Conservation (phyloP, 23 red algal species). For the Cyanidiococcus yangmingshanensis region DNA sequence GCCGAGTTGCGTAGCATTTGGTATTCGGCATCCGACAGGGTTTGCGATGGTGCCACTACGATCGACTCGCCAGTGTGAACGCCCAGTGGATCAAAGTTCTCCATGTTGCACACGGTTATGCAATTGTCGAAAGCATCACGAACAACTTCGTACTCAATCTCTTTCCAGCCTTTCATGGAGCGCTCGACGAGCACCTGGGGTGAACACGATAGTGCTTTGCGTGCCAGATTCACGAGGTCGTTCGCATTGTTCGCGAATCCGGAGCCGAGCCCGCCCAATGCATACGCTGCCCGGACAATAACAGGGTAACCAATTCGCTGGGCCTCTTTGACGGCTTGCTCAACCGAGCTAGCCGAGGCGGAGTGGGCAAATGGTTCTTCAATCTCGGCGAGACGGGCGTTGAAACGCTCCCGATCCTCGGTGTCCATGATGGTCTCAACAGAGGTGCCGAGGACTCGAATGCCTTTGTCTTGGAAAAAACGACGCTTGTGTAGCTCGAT, state of each 20-base stretch:
- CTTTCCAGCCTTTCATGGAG: conserved; percentile 97
- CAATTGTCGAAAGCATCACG: conserved; percentile 96
- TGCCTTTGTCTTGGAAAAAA: conserved; percentile 40
- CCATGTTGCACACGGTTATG: conserved; percentile 99
- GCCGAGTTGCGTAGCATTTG: conserved; percentile 92
- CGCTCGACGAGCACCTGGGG: conserved; percentile 90
- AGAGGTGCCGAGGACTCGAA: conserved; percentile 83
- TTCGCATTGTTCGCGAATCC: conserved; percentile 82
- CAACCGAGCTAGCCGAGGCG: conserved; percentile 47
- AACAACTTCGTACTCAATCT: conserved; percentile 97
- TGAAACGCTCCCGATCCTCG: conserved; percentile 89
- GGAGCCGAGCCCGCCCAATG: conserved; percentile 88
- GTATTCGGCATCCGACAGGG: conserved; percentile 84
- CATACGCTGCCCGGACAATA: conserved; percentile 90
- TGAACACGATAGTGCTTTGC: conserved; percentile 64
- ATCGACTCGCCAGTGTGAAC: conserved; percentile 97
- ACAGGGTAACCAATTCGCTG: conserved; percentile 85
- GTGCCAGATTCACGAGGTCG: conserved; percentile 51
- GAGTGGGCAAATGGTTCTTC: conserved; percentile 75
- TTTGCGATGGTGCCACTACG: conserved; percentile 93
- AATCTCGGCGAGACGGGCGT: conserved; percentile 75
- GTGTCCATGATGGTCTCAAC: conserved; percentile 91
- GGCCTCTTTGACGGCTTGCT: conserved; percentile 55
- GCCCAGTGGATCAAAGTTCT: conserved; percentile 97
- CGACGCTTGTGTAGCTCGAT: conserved; percentile 60